Base-by-base conservation (phyloP, 2,329 filamentous ascomycete species). In the Fusarium stilboides region DNA sequence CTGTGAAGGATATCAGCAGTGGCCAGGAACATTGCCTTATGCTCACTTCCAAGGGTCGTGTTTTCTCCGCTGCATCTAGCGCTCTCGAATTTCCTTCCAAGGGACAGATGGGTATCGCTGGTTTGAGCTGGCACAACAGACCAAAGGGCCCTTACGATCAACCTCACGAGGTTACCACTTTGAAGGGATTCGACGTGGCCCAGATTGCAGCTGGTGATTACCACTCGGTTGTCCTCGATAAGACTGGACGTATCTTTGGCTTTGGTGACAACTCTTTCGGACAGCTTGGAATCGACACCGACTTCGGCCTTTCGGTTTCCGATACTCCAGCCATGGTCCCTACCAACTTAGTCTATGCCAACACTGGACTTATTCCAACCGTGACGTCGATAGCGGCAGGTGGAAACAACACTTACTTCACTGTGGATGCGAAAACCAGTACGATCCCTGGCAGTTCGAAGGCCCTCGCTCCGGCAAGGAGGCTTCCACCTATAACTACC, bases 211-310 rank as follows among this genome's bases (percentile, higher is more conserved):
- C 93, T 3, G 96, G 96, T 24, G 94, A 97, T 76, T 89, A 91
- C 70, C 96, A 99, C 80, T 97, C 94, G 6, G 82, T 97, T 2
- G 92, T 89, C 1, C 85, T 94, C 17, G 93, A 95, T 76, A 87
- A 88, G 62, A 85, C 91, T 53, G 95, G 95, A 17, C 88, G 89
- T 17, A 86, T 96, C 17, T 97, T 96, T 78, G 86, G 90, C 8
- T 98, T 97, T 81, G 96, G 96, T 37, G 94, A 98, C 79, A 98
- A 98, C 80, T 90, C 90, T 0, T 88, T 89, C 43, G 96, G 96
- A n/a, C 96, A 98, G 79, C 86, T 98, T 5, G 95, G 95, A n/a
- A 89, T 95, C 73, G 89, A 93, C 51, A 88, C 87, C 54, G 89
- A 89, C 49, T 77, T 86, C 0, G 87, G 91, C 28, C 83, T 88